These are phyloP conservation scores for Petunia hybrid DNA, from an alignment of 305 asterid genomes.

Conservation along the genomic window DNA sequence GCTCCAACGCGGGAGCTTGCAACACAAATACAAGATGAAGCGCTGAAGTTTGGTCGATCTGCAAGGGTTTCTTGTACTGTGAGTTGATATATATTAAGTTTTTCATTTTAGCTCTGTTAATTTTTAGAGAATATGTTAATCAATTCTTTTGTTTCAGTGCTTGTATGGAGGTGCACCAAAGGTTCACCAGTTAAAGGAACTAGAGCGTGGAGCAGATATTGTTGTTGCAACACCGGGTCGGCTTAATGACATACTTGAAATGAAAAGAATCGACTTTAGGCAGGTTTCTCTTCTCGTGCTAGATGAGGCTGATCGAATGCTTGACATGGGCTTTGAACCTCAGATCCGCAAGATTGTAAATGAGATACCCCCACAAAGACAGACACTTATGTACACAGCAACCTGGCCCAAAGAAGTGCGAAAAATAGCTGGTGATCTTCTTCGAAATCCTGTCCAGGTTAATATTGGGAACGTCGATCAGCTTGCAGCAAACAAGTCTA, in stretches of 20 bases:
- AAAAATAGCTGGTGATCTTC: conserved; percentile 90
- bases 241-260: conserved; percentile 95
- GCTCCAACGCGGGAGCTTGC: conserved; percentile 99
- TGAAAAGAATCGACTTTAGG: conserved; percentile 88
- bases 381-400: conserved; percentile 98
- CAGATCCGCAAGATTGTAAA: conserved; percentile 96
- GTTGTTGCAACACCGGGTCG: conserved; percentile 99
- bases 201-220: conserved; percentile 91
- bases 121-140: conserved; percentile 32
- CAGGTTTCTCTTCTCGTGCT: conserved; percentile 95
- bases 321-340: conserved; percentile 99
- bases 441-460: conserved; percentile 88
- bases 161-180: conserved; percentile 98
- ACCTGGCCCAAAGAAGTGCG: conserved; percentile 99
- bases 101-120: conserved; percentile 10
- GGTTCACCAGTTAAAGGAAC: conserved; percentile 85
- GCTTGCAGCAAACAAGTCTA: conserved; percentile 93
- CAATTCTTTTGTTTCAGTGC: conserved; percentile 63
- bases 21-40: conserved; percentile 98
- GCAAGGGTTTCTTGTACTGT: conserved; percentile 96
- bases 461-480: conserved; percentile 95
- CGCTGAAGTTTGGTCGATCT: conserved; percentile 92
- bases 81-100: conserved; percentile 25
- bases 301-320: conserved; percentile 99
- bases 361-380: conserved; percentile 94